Evolutionary conservation across 441 rosid species (phyloP).

Genomic region (Populus tomentosa): DNA sequence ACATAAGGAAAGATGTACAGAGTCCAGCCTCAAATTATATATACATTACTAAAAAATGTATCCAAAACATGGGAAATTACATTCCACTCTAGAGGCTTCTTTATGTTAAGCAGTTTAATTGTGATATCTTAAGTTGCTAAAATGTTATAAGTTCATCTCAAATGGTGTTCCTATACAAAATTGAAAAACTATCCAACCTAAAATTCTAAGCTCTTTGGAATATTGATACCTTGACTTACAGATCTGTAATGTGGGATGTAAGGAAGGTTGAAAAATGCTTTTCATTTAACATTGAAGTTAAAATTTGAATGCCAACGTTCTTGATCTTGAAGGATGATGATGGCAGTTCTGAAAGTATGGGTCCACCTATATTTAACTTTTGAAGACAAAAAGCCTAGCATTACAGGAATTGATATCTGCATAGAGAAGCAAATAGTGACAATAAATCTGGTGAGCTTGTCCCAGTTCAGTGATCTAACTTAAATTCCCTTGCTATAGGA

Average conservation of each 20-base stretch:
- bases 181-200: background rate
- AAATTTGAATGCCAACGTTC: background rate
- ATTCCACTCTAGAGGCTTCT: background rate
- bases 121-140: background rate
- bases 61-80: background rate
- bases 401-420: background rate
- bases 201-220: background rate
- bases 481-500: background rate
- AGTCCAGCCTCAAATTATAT: background rate
- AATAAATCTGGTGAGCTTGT: background rate
- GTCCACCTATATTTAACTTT: background rate
- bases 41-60: background rate
- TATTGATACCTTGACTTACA: background rate
- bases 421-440: background rate
- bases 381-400: background rate
- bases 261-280: background rate
- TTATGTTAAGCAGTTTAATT: background rate
- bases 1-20: background rate
- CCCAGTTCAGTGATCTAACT: background rate
- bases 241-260: background rate
- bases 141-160: background rate
- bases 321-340: background rate
- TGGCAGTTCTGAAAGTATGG: background rate
- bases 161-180: background rate
- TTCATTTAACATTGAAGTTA: background rate